Evolutionary conservation across 2,329 filamentous ascomycete genomes (phyloP), one percentile per base, ranked within the genome.

Genomic region (Colletotrichum theobromicola): DNA sequence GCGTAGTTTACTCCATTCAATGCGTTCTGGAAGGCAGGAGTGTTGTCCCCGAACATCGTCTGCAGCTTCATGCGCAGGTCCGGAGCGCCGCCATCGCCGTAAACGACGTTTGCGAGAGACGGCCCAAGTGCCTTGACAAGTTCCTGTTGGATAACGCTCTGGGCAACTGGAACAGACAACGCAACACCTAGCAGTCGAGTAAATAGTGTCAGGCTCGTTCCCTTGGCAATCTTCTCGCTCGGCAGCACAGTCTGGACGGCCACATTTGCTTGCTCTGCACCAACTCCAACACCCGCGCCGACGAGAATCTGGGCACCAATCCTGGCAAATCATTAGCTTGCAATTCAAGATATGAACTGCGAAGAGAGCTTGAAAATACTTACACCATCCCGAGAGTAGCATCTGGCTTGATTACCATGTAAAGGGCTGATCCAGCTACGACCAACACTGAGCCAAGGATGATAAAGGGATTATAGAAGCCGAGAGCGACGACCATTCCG

Each of bases 201-300:
- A 6, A 50, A 50, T 10, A 50, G 42, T 4, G 42, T 50, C 3
- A 50, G 42, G 13, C 42, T 50, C 13, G 42, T 50, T 10, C 42
- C 42, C n/a, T 50, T 50, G 81, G 87, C 83, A n/a, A 89, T 84
- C 66, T 89, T 86, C 1, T 80, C 79, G n/a, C 81, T 77, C 4
- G 78, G 78, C 5, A 89, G 79, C 1, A 88, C 86, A 0, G 85
- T 85, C 76, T 89, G 87, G 0, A 84, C 85, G 5, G 85, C 86
- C n/a, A 88, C 83, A 32, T 85, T 80, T 15, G 87, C 83, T 64
- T 85, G 83, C 63, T 88, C 86, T 58, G 88, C 81, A 15, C 82
- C 83, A 2, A 85, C 72, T 34, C 87, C 88, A 7, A 85, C 79
- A 1, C 86, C 87, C 2, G 85, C 72, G 4, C 87, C 87, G 6